Evolutionary conservation across 257 asterid genomes (phyloP).

Genomic region (Eustoma russellianum): DNA sequence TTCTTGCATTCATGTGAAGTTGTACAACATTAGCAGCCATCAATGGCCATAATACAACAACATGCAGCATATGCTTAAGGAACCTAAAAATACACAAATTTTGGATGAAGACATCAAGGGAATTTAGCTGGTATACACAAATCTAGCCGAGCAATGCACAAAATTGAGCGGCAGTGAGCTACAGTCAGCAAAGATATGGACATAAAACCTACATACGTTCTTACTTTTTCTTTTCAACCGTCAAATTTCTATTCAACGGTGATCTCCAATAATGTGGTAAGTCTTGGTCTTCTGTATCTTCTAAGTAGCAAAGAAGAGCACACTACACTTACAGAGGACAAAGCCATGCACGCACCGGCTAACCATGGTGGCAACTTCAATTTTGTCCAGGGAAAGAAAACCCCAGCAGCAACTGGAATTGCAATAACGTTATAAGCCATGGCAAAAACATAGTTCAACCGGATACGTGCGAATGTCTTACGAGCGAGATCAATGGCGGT

Average conservation of each 20-base stretch:
- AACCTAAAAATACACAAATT: not conserved
- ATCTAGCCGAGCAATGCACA: conserved; percentile 2
- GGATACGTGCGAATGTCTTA: conserved; percentile 72
- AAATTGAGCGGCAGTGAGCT: not conserved
- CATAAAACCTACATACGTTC: no score
- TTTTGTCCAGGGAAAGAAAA: conserved; percentile 56
- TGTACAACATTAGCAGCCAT: not conserved
- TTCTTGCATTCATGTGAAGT: not conserved
- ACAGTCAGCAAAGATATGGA: not conserved
- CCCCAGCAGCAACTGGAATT: conserved; percentile 88
- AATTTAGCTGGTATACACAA: no score
- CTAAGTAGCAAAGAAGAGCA: conserved; percentile 90
- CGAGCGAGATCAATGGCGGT: conserved; percentile 93
- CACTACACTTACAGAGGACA: conserved; percentile 90
- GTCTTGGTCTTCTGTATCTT: conserved; percentile 84
- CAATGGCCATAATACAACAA: not conserved
- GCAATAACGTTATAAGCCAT: conserved; percentile 83
- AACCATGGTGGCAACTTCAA: conserved; percentile 90
- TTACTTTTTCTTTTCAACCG: not conserved
- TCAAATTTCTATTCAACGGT: conserved; percentile 55
- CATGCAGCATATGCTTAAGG: not conserved
- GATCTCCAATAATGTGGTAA: conserved; percentile 76
- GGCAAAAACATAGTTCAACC: conserved; percentile 74
- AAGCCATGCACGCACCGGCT: conserved; percentile 98
- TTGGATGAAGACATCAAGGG: not conserved